Conservation (phyloP, 2,329 filamentous ascomycete species). For the Ophioceras dolichostomum region DNA sequence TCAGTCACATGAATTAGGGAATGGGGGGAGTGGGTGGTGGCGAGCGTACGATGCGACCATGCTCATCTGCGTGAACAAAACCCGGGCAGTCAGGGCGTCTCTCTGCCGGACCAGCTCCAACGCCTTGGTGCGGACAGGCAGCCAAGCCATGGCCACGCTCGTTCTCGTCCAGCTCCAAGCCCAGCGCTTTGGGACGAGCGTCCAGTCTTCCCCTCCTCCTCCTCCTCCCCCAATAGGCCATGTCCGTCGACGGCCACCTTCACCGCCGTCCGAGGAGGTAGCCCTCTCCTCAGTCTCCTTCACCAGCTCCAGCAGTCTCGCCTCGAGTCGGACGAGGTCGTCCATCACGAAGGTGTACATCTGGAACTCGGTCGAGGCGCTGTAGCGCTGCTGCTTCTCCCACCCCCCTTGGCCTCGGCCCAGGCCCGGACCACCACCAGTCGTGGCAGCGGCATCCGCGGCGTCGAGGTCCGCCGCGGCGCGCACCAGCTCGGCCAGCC, state of each 20-base stretch:
- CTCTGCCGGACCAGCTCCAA: constrained; percentile 32
- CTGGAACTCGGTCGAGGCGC: constrained; percentile 24
- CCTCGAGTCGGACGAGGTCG: constrained; percentile 28
- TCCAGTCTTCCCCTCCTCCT: constrained; percentile 18
- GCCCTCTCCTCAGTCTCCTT: constrained; percentile 25
- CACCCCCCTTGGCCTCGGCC: too few species aligned
- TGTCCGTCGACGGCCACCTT: not conserved
- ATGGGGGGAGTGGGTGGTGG: not conserved
- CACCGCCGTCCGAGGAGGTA: constrained; percentile 9
- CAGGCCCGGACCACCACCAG: constrained; percentile 8
- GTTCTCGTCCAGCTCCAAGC: constrained; percentile 15
- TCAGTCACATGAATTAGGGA: not conserved
- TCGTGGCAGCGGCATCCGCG: too few species aligned
- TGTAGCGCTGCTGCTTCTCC: constrained; percentile 3
- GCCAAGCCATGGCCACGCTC: constrained; percentile 31
- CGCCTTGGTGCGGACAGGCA: constrained; percentile 28
- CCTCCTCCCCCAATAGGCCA: constrained; percentile 1
- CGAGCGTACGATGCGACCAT: constrained; percentile 28
- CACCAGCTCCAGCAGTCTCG: constrained; percentile 30
- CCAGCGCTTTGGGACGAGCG: constrained; percentile 23
- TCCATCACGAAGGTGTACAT: constrained; percentile 37
- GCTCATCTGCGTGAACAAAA: constrained; percentile 35
- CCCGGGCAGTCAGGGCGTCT: constrained; percentile 28
- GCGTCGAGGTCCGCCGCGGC: constrained; percentile 13
- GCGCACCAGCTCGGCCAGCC: constrained; percentile 27